phyloP scores from a whole-genome alignment of 345 rosid genomes.

The Clausena lansium region DNA sequence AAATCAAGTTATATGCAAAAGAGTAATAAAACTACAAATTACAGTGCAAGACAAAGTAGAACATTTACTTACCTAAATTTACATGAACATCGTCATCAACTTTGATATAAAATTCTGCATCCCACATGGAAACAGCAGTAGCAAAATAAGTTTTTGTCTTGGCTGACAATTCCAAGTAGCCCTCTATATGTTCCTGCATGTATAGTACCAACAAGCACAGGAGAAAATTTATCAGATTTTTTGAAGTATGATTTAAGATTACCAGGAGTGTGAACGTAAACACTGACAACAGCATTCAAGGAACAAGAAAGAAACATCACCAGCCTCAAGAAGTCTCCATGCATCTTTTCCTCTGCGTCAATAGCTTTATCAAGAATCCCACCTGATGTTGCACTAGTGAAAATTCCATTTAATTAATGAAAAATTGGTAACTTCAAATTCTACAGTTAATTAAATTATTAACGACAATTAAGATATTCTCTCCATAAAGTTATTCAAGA shows the following conservation, averaged over 20 bases:
- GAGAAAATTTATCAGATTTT: slow-evolving; percentile 1
- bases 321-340: slow-evolving; percentile 88
- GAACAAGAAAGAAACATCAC: slow-evolving; percentile 34
- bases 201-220: slow-evolving; percentile 3
- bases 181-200: slow-evolving; percentile 78
- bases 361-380: slow-evolving; percentile 75
- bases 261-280: background rate
- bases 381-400: slow-evolving; percentile 39
- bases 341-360: slow-evolving; percentile 62
- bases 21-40: background rate
- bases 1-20: background rate
- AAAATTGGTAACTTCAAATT: background rate
- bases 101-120: slow-evolving; percentile 85
- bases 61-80: slow-evolving; percentile 56
- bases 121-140: slow-evolving; percentile 82
- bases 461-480: background rate
- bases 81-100: slow-evolving; percentile 98
- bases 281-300: slow-evolving; percentile 5
- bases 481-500: background rate
- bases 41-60: background rate
- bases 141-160: slow-evolving; percentile 80
- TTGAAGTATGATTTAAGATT: background rate
- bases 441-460: background rate
- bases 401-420: slow-evolving; percentile 2
- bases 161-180: slow-evolving; percentile 75